Evolutionary conservation across 805 yeast genomes (phyloP).

Genomic region (Ascoidea asiatica): DNA sequence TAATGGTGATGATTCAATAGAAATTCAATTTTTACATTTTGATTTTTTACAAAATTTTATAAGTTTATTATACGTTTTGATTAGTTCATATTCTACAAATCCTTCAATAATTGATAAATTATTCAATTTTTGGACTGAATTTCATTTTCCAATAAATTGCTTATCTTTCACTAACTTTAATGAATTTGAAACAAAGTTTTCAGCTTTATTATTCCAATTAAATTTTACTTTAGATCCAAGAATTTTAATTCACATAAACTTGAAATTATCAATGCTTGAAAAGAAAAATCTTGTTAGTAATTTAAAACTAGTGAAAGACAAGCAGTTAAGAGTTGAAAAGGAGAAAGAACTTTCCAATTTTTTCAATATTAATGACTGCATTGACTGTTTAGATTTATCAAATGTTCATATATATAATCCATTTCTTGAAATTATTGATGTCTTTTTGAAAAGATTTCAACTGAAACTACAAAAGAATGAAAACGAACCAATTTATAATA

Average conservation of each 20-base stretch:
- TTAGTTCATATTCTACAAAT: neutral
- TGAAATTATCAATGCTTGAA: neutral
- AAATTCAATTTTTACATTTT: neutral
- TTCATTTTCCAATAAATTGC: neutral
- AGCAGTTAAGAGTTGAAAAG: neutral
- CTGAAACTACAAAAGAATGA: too few relatives aligned
- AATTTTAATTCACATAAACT: too few relatives aligned
- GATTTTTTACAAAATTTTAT: neutral
- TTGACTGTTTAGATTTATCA: neutral
- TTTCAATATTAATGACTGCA: neutral
- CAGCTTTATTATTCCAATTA: neutral
- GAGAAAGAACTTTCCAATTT: neutral
- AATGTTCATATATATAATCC: neutral
- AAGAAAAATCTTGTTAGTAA: too few relatives aligned
- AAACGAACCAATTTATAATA: too few relatives aligned
- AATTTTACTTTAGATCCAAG: neutral
- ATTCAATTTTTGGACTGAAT: neutral
- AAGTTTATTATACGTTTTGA: neutral
- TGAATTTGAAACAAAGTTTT: too few relatives aligned
- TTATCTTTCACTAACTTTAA: neutral
- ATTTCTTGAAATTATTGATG: neutral
- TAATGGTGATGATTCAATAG: too few relatives aligned
- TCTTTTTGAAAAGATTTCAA: neutral
- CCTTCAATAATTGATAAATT: neutral
- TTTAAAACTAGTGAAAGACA: neutral